A percentile compares a stretch with the other conserved stretches of the same genome.
Evolutionary conservation across 345 rosid genomes (phyloP).

Genomic region (Syzygium aqueum): DNA sequence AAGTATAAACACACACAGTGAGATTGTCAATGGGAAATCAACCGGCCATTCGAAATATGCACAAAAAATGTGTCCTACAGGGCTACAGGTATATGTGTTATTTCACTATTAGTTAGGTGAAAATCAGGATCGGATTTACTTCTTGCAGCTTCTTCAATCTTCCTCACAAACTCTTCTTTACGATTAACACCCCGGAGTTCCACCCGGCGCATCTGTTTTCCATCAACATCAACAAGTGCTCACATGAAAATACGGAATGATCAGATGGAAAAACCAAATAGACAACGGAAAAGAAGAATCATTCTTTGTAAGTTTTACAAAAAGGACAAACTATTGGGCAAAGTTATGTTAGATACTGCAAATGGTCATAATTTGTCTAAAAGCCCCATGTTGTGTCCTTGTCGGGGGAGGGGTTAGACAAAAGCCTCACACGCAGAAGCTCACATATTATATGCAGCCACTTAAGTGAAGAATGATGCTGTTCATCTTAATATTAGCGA

Average conservation of each 20-base stretch:
- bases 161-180: conserved; percentile 63
- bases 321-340: not conserved
- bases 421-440: not conserved
- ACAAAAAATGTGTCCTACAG: not conserved
- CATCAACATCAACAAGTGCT: not conserved
- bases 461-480: not conserved
- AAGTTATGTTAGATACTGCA: not conserved
- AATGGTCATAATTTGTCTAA: not conserved
- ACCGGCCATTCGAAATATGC: not conserved
- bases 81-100: not conserved
- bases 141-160: conserved; percentile 61
- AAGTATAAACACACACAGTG: not conserved
- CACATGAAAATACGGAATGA: not conserved
- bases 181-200: conserved; percentile 44
- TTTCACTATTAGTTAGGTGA: not conserved
- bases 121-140: conserved; percentile 29
- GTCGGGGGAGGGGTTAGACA: not conserved
- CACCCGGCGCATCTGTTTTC: conserved; percentile 53
- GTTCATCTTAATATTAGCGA: not conserved
- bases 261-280: not conserved
- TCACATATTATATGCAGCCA: not conserved
- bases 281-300: not conserved
- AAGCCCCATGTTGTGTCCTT: not conserved
- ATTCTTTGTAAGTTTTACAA: not conserved
- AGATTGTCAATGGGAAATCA: not conserved